Percentiles rank a stretch among this genome's conserved stretches.
phyloP scores from a whole-genome alignment of 1,139 yeast species.

The Hyphopichia khmerensis region DNA sequence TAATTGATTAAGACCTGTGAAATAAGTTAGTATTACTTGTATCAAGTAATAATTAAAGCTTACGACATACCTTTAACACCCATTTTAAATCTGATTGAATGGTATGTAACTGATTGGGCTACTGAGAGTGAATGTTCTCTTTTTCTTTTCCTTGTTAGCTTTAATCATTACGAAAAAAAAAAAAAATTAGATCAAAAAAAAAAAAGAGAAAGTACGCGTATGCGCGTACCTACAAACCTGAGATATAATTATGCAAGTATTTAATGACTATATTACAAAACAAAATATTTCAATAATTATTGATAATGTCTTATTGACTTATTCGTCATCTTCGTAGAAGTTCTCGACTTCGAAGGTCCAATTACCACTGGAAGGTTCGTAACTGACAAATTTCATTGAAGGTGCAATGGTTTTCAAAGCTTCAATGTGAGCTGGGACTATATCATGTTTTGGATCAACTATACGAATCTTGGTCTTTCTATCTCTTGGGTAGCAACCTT shows the following conservation, averaged over 20 bases:
- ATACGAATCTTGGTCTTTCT: slow-evolving; percentile 73
- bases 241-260: neutral
- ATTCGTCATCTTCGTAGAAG: neutral
- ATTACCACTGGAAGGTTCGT: slow-evolving; percentile 76
- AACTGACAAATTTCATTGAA: slow-evolving; percentile 65
- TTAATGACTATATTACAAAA: neutral
- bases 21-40: slow-evolving; percentile 12
- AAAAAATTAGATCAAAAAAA: neutral
- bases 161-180: no score
- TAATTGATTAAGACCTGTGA: slow-evolving; percentile 68
- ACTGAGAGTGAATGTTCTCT: no score
- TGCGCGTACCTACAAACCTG: slow-evolving; percentile 1
- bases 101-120: no score
- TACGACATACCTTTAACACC: slow-evolving; percentile 67
- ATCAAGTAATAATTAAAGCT: slow-evolving; percentile 2
- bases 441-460: slow-evolving; percentile 73
- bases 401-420: slow-evolving; percentile 57
- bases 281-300: neutral
- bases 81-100: no score
- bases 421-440: slow-evolving; percentile 67
- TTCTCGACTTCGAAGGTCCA: slow-evolving; percentile 64
- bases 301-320: neutral
- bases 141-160: no score
- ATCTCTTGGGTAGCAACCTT: slow-evolving; percentile 75
- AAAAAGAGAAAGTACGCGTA: neutral